Base-by-base conservation (phyloP, 2,329 filamentous ascomycete species). In the Neonectria sp. region DNA sequence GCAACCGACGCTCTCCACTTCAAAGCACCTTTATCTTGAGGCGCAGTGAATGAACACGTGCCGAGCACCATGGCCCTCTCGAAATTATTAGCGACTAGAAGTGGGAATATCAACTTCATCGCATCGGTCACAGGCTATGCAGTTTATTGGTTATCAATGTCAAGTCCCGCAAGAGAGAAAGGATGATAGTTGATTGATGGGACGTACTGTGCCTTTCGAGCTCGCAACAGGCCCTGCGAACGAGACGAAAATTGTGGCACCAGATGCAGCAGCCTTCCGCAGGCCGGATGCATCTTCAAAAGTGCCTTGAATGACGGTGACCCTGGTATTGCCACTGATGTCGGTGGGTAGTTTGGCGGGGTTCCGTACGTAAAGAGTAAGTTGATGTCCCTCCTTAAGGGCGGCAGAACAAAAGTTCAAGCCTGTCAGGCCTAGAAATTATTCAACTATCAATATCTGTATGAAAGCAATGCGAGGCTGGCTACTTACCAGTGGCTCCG, bases 141-240 rank as follows among this genome's bases (percentile, higher is more conserved):
- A 31, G 8, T 24, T n/a, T 45, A n/a, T 45, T 45, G 29, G 29
- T 31, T 21, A 21, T 21, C 29, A 31, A 9, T 9, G 29, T 31
- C 29, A 9, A 21, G 21, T 21, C 21, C 21, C 21, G 29, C 29
- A 31, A 31, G 29, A 11, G 11, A 31, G 8, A 31, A 31, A 31
- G 11, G 29, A 9, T 2, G 8, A 31, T 31, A 9, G 2, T 31
- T 2, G 29, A n/a, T 24, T 45, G 21, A 45, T 12, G 9, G 8
- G n/a, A 45, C 40, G 40, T 21, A 45, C 40, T 45, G 40, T 45
- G 40, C n/a, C 40, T 45, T 45, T 24, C n/a, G 40, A 45, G 40
- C 21, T 21, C 40, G 40, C 17, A 45, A 45, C 40, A 21, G 40
- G 40, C 6, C 40, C 40, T 9, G 40, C 40, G 21, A 45, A 45